Conservation (phyloP, 2,329 filamentous ascomycete species). For the Biscogniauxia sp. region DNA sequence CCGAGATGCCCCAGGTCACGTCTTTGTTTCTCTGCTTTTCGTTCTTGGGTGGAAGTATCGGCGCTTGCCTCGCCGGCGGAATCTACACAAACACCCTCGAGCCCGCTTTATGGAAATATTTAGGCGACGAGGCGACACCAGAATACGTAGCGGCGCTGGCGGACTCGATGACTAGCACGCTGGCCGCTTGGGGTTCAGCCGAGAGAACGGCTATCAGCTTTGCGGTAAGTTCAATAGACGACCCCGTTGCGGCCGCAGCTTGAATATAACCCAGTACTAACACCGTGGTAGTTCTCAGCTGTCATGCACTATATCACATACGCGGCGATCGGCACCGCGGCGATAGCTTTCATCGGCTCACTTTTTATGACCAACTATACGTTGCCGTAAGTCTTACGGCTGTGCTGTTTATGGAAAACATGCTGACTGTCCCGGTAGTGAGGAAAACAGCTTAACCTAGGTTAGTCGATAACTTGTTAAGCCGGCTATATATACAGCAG, state of each 20-base stretch:
- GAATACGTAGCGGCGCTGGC: conserved; percentile 37
- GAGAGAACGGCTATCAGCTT: conserved; percentile 41
- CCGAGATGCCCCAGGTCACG: conserved; percentile 46
- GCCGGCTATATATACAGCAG: too few relatives aligned
- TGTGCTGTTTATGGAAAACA: neutral
- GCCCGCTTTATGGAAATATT: conserved; percentile 32
- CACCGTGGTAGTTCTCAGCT: conserved; percentile 22
- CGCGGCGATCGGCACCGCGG: conserved; percentile 22
- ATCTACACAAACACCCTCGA: conserved; percentile 49
- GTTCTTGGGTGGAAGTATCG: conserved; percentile 40
- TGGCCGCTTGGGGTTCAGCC: conserved; percentile 40
- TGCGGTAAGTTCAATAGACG: conserved; percentile 30
- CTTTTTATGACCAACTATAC: conserved; percentile 24
- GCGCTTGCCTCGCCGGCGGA: conserved; percentile 43
- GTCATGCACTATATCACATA: conserved; percentile 29
- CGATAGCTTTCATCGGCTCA: conserved; percentile 19
- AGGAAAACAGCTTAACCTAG: neutral
- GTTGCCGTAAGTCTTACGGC: conserved; percentile 14
- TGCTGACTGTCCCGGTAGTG: neutral
- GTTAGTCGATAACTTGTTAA: neutral
- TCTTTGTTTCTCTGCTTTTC: conserved; percentile 42
- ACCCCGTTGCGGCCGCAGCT: neutral
- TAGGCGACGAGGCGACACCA: conserved; percentile 33
- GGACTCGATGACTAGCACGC: conserved; percentile 43
- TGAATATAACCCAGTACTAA: conserved; percentile 1